Conservation (phyloP, 73 alveolate genomes). For the Tetrahymena borealis region DNA sequence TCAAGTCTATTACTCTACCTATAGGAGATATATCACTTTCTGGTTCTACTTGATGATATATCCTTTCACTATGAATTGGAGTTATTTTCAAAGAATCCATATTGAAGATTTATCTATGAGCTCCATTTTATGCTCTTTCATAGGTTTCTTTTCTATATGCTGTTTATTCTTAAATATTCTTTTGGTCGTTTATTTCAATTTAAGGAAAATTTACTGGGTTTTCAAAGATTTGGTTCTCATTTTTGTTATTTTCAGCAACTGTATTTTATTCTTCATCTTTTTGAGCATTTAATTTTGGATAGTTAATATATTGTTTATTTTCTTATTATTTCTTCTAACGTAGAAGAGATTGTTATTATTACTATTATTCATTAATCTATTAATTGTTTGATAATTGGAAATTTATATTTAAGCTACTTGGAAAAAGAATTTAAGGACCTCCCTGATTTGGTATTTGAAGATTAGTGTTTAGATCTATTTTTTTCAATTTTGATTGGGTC, state of each 20-base stretch:
- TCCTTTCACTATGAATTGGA: not conserved
- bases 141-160: too few species aligned
- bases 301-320: too few species aligned
- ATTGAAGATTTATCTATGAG: not conserved
- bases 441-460: not conserved
- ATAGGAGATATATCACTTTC: not conserved
- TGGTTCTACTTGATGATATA: not conserved
- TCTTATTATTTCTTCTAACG: too few species aligned
- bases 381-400: not conserved
- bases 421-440: not conserved
- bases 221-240: too few species aligned
- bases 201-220: too few species aligned
- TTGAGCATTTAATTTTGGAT: too few species aligned
- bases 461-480: not conserved
- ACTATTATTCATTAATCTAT: not conserved
- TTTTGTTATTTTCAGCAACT: too few species aligned
- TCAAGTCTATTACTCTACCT: not conserved
- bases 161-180: too few species aligned
- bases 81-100: not conserved
- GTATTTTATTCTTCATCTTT: too few species aligned
- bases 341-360: not conserved
- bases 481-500: not conserved
- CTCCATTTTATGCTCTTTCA: not conserved
- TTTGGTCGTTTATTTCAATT: too few species aligned
- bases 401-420: not conserved